Evolutionary conservation across 148 eudicot genomes (phyloP), one percentile per base, ranked within the genome.

Genomic region (Rhododendron ferrugineum): DNA sequence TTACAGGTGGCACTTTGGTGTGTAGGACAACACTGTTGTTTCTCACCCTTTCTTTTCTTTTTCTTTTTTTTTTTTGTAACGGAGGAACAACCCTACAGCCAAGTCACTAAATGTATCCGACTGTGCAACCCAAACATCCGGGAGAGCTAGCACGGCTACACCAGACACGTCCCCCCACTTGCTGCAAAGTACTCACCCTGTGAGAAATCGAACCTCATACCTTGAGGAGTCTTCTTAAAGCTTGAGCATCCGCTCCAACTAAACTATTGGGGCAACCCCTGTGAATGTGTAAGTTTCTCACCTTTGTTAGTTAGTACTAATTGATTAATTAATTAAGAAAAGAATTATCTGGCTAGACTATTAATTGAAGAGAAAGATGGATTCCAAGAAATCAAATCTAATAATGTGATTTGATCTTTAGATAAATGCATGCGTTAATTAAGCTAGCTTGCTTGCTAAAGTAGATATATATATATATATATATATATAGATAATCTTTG

Each of bases 321-420:
- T 28, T 72, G 34, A 72, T 14, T 70, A 32, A 73, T 73, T 73
- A 73, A 73, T 32, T 73, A 73, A 4, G 42, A 14, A 34, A 30
- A 32, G 42, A 32, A 74, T 74, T 54, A 74, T 36, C 44, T 73
- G 42, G 37, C 40, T 32, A 37, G 49, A 81, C 40, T 54, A 82
- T 82, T 82, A 30, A 44, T 54, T 46, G 7, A 26, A 26, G 49
- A 26, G 8, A 72, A 83, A 49, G 54, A 74, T 34, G 52, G 50
- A 75, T 49, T 74, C 47, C 66, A 28, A 73, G 22, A 73, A 32
- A 73, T 73, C 62, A 74, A n/a, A 81, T 54, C 37, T 68, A 11
- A 76, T 83, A 70, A 23, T 79, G 42, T 30, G 37, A 28, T 70
- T 74, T 36, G 68, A 74, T 84, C n/a, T 73, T 74, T 36, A 74